Evolutionary conservation across 2,329 filamentous ascomycete species (phyloP).

Genomic region (Penicillium carneum): DNA sequence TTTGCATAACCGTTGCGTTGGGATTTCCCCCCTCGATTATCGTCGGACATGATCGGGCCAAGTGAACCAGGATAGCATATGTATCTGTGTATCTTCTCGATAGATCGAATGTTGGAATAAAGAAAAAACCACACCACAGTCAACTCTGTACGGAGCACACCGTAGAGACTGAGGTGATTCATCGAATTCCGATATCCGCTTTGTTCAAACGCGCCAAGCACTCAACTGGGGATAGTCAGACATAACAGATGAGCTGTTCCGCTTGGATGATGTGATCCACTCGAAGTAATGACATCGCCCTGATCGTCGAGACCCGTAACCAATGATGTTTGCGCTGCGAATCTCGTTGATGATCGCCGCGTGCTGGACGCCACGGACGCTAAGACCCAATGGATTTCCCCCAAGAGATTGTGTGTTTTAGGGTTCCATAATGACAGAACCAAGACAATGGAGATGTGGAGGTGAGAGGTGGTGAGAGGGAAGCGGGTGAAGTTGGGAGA

Average conservation of each 20-base stretch:
- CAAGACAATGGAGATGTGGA: slow-evolving; percentile 25
- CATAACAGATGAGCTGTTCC: slow-evolving; percentile 13
- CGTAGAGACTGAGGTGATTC: slow-evolving; percentile 25
- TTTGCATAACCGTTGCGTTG: background rate
- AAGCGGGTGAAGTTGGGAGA: background rate
- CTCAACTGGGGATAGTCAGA: slow-evolving; percentile 25
- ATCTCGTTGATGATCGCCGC: slow-evolving; percentile 32
- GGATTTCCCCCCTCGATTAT: background rate
- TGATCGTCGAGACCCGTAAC: slow-evolving; percentile 26
- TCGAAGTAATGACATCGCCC: slow-evolving; percentile 31
- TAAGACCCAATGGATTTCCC: slow-evolving; percentile 1
- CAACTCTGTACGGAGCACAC: slow-evolving; percentile 3
- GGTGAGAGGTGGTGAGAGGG: background rate
- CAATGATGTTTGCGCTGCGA: slow-evolving; percentile 27
- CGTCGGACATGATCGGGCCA: background rate
- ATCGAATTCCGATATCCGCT: slow-evolving; percentile 22
- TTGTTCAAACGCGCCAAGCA: slow-evolving; percentile 32
- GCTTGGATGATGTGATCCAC: slow-evolving; percentile 11
- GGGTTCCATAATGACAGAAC: slow-evolving; percentile 5
- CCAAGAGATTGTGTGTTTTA: background rate
- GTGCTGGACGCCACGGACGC: slow-evolving; percentile 19
- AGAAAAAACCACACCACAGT: background rate
- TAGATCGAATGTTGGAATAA: slow-evolving; percentile 2
- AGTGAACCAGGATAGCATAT: background rate
- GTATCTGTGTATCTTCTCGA: slow-evolving; percentile 1